Base-by-base conservation (phyloP, 208 protist genomes). In the Crithidia sp. region DNA sequence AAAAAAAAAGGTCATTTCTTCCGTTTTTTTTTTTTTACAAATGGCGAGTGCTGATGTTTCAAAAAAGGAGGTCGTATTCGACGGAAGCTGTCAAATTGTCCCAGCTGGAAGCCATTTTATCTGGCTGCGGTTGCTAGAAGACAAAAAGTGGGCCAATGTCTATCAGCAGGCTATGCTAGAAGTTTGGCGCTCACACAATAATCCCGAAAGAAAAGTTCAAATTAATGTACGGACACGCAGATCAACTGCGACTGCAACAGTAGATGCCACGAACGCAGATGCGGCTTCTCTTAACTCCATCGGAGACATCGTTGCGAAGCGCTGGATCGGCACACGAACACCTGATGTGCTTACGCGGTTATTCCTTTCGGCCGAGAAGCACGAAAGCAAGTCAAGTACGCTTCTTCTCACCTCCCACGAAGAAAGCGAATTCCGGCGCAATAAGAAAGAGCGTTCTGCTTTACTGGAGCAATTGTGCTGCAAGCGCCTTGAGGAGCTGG, bases 281-380 rank as follows among this genome's bases (percentile, higher is more conserved):
- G 50, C 12, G 14, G 43, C 45, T 4, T 36, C 50, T 16, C 36
- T 85, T 8, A 67, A 75, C 14, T 77, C 84, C 8, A 36, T 95
- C 65, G 86, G 81, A 7, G 91, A 95, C 65, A 74, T 93, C 10
- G 73, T 93, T 8, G 52, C 71, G 8, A 89, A 88, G 73, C 79
- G 76, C 56, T 93, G 88, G 91, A 76, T 75, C 54, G 93, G 91
- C 56, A 75, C 61, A 19, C 74, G 88, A n/a, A 83, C 75, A 8
- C 85, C 93, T 78, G 80, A 92, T 62, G 79, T 92, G 9, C 66
- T 95, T 13, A 91, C 82, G 40, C 78, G 87, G 2, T 56, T 92
- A 17, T 79, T 79, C 7, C 49, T 92, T 10, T 82, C 80, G 45
- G 87, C 84, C 9, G 88, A 92, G 64, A 91, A 85, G 41, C 89